These are phyloP conservation scores for Verticillium tricorpus DNA, from an alignment of 2,329 filamentous ascomycete genomes.

Conservation along the genomic window DNA sequence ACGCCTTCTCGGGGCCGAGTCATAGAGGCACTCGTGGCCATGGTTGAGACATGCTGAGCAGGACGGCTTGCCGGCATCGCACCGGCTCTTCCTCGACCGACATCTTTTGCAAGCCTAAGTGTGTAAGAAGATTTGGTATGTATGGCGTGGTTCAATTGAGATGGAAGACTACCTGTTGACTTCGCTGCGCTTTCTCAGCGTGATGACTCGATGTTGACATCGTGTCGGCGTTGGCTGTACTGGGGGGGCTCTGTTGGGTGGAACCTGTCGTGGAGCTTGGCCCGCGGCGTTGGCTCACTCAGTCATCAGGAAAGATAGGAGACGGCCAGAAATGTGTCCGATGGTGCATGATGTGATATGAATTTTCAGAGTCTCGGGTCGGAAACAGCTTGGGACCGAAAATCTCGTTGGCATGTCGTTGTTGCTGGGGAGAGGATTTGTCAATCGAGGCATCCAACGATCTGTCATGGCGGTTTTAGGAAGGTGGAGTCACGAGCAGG, in stretches of 20 bases:
- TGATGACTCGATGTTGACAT: neutral
- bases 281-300: neutral
- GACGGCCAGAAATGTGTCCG: neutral
- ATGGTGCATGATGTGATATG: neutral
- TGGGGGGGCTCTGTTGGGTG: neutral
- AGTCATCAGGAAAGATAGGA: neutral
- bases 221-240: neutral
- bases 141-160: neutral
- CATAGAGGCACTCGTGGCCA: slow-evolving; percentile 8
- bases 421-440: neutral
- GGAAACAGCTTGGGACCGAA: neutral
- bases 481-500: neutral
- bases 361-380: neutral
- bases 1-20: slow-evolving; percentile 9
- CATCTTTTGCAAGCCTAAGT: slow-evolving; percentile 11
- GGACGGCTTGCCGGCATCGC: slow-evolving; percentile 7
- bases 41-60: slow-evolving; percentile 8
- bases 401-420: neutral
- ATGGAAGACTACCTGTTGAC: neutral
- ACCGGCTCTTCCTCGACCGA: slow-evolving; percentile 11
- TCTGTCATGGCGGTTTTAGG: neutral
- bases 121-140: neutral
- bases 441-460: neutral
- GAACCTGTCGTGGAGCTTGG: neutral
- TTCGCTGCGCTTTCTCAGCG: neutral